Conservation (phyloP, 352 stramenopile genomes). For the Phytophthora idaei region DNA sequence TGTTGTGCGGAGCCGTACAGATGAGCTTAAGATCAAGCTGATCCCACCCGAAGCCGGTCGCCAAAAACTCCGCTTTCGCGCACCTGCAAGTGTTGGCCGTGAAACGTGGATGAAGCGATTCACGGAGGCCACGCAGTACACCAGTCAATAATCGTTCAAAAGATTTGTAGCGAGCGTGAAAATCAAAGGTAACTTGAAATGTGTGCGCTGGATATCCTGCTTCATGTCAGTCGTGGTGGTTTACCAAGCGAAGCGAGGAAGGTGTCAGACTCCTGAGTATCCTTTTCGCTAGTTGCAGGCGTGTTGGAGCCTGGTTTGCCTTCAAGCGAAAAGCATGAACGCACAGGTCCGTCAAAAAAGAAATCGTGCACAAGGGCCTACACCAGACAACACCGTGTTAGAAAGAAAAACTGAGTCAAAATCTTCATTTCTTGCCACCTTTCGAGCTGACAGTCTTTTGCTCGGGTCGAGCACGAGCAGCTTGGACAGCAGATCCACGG, state of each 20-base stretch:
- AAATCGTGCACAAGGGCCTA: constrained; percentile 53
- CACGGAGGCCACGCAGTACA: constrained; percentile 65
- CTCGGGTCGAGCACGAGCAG: constrained; percentile 31
- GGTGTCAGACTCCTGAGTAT: constrained; percentile 20
- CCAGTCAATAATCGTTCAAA: constrained; percentile 22
- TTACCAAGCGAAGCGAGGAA: constrained; percentile 45
- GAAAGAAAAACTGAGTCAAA: not conserved
- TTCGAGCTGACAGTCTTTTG: constrained; percentile 42
- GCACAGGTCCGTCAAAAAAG: constrained; percentile 45
- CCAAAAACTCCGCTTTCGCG: constrained; percentile 72
- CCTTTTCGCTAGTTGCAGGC: not conserved
- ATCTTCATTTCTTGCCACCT: constrained; percentile 32
- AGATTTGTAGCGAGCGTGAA: not conserved
- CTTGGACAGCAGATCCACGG: constrained; percentile 60
- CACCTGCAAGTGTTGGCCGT: constrained; percentile 71
- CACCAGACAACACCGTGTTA: not conserved
- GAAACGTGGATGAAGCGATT: constrained; percentile 85
- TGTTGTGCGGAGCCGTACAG: constrained; percentile 71
- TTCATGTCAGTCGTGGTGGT: constrained; percentile 28
- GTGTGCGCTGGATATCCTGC: constrained; percentile 2
- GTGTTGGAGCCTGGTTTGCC: not conserved
- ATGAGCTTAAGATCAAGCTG: constrained; percentile 85
- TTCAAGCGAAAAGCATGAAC: constrained; percentile 25
- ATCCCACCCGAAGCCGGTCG: constrained; percentile 65
- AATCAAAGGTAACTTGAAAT: constrained; percentile 17